Evolutionary conservation across 2,329 filamentous ascomycete genomes (phyloP).

Genomic region (Nemania serpens): DNA sequence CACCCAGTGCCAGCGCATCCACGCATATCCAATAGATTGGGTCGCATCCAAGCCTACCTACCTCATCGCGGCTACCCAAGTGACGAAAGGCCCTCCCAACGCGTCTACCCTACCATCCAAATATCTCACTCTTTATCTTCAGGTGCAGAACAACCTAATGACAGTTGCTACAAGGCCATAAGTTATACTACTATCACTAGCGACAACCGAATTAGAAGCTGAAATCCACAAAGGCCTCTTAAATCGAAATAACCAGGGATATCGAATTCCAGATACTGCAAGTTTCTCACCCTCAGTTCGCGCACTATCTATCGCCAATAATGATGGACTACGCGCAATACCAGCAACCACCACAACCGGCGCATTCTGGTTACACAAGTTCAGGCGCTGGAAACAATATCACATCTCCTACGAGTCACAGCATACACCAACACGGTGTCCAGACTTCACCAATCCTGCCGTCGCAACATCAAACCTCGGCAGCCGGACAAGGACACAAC

Average conservation of each 20-base stretch:
- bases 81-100: conserved; percentile 48
- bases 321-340: conserved; percentile 81
- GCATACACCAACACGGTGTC: conserved; percentile 67
- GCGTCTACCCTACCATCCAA: conserved; percentile 54
- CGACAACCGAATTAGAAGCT: conserved; percentile 24
- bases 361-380: conserved; percentile 68
- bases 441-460: conserved; percentile 82
- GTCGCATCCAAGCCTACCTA: conserved; percentile 53
- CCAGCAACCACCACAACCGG: conserved; percentile 69
- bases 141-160: conserved; percentile 36
- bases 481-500: conserved; percentile 69
- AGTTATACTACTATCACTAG: conserved; percentile 29
- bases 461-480: conserved; percentile 73
- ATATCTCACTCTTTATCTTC: conserved; percentile 42
- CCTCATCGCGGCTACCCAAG: conserved; percentile 52
- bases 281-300: conserved; percentile 37
- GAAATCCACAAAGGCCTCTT: conserved; percentile 20
- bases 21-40: conserved; percentile 63
- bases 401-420: conserved; percentile 74
- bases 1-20: conserved; percentile 64
- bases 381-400: conserved; percentile 62
- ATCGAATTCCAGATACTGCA: conserved; percentile 38
- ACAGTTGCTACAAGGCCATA: conserved; percentile 34
- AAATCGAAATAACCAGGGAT: conserved; percentile 39
- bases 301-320: conserved; percentile 41